Conservation (phyloP, 306 rosid species). For the Prunus persica region Prunus_persica_NCBIv2 NC_034010.1:21998501-21999000, state of each 20-base stretch:
- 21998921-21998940: conserved; percentile 70
- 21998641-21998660: conserved; percentile 40
- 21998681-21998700: conserved; percentile 24
- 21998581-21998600: conserved; percentile 87
- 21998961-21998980: conserved; percentile 93
- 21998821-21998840: background rate
- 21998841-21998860: background rate
- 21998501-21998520: background rate
- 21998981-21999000: conserved; percentile 41
- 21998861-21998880: conserved; percentile 23
- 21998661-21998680: conserved; percentile 52
- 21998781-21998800: background rate
- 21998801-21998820: background rate
- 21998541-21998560: conserved; percentile 34
- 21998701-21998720: conserved; percentile 11
- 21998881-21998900: background rate
- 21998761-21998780: background rate
- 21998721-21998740: background rate
- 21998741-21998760: background rate
- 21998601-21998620: conserved; percentile 87
- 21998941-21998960: conserved; percentile 76
- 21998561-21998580: conserved; percentile 53
- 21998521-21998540: background rate
- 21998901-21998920: conserved; percentile 60
- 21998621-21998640: conserved; percentile 51